Percentiles rank a stretch among this genome's conserved stretches.
Evolutionary conservation across 768 basidiomycete genomes (phyloP).

Genomic region (Hortiboletus campestris): DNA sequence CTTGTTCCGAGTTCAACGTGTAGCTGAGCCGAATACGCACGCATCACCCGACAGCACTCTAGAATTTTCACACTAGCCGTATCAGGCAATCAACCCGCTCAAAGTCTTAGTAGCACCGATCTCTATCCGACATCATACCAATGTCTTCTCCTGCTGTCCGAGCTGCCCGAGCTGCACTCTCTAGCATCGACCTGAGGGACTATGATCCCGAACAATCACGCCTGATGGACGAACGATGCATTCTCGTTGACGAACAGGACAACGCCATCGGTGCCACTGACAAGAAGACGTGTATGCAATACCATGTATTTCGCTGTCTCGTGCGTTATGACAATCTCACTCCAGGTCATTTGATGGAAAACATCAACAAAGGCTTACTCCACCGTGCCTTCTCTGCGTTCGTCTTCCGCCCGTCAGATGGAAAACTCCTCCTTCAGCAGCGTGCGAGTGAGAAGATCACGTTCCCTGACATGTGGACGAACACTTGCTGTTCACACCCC

Average conservation of each 20-base stretch:
- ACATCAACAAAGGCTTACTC: slow-evolving; percentile 89
- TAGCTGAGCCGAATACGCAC: not conserved
- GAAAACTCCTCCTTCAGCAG: slow-evolving; percentile 90
- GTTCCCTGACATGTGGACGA: slow-evolving; percentile 99
- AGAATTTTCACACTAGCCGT: no score
- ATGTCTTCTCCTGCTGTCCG: slow-evolving; percentile 62
- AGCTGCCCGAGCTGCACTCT: slow-evolving; percentile 63
- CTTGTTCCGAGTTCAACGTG: not conserved
- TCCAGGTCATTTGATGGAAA: slow-evolving; percentile 91
- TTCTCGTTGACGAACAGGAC: slow-evolving; percentile 88
- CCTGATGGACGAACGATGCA: slow-evolving; percentile 95
- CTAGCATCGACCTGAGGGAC: slow-evolving; percentile 70
- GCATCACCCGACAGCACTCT: no score
- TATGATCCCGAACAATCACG: slow-evolving; percentile 94
- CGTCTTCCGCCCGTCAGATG: slow-evolving; percentile 91
- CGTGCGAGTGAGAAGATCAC: slow-evolving; percentile 99
- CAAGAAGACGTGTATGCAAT: slow-evolving; percentile 88
- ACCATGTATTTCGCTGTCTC: slow-evolving; percentile 12
- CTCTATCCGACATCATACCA: slow-evolving; percentile 7
- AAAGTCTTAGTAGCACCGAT: no score
- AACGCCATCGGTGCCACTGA: slow-evolving; percentile 80
- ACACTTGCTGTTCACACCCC: slow-evolving; percentile 98
- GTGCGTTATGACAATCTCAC: not conserved
- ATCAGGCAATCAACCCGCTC: not conserved
- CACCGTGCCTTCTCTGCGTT: slow-evolving; percentile 99